Conservation (phyloP, 176 grass and related monocot species). For the Dendrocalamus sinicus region DNA sequence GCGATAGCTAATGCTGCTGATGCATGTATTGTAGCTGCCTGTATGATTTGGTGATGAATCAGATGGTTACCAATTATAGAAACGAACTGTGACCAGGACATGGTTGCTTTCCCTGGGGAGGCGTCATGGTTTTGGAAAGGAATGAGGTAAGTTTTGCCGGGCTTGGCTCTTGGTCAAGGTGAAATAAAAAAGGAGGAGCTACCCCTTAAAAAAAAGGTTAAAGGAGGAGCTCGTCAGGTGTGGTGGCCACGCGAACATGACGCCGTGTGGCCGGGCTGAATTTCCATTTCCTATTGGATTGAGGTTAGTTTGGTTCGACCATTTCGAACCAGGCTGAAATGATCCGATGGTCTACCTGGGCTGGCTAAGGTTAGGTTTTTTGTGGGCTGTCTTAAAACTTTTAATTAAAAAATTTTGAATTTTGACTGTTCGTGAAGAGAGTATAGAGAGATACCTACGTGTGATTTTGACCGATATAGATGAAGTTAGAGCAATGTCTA, state of each 20-base stretch:
- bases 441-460: no score
- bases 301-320: no score
- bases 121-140: neutral
- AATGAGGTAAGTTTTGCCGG: neutral
- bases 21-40: neutral
- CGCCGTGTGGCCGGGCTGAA: neutral
- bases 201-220: no score
- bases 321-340: no score
- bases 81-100: neutral
- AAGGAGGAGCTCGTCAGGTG: neutral
- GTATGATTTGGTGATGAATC: neutral
- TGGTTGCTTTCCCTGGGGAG: neutral
- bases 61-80: conserved; percentile 15
- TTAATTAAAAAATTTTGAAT: no score
- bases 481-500: no score
- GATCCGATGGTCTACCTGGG: no score
- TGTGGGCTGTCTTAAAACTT: no score
- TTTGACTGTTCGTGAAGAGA: no score
- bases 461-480: no score
- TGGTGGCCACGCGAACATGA: neutral
- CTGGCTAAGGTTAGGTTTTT: no score
- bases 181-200: neutral
- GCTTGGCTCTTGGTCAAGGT: neutral
- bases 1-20: neutral
- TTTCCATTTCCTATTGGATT: neutral